Percentiles rank a stretch among this genome's conserved stretches.
Conservation (phyloP, 2,329 filamentous ascomycete genomes). For the Phaeoacremonium minimum region DNA sequence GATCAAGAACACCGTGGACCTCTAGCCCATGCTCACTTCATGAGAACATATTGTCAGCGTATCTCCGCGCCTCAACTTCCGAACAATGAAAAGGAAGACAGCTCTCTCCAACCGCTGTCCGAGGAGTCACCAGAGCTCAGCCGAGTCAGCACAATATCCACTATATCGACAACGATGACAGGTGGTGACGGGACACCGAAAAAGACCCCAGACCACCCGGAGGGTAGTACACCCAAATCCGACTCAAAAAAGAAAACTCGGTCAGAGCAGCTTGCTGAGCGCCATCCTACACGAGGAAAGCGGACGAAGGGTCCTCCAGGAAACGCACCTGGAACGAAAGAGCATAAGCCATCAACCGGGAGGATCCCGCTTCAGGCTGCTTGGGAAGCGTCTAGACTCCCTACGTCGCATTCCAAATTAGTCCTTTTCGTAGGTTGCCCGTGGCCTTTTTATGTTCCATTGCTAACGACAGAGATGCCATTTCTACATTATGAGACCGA, state of each 20-base stretch:
- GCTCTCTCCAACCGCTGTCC: constrained; percentile 8
- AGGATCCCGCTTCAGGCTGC: constrained; percentile 5
- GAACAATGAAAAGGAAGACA: constrained; percentile 20
- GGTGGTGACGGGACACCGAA: not conserved
- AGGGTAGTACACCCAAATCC: constrained; percentile 13
- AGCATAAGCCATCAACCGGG: constrained; percentile 14
- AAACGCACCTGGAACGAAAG: constrained; percentile 26
- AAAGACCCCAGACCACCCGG: constrained; percentile 8
- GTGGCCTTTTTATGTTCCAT: not conserved
- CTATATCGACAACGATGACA: not conserved
- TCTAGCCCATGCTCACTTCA: constrained; percentile 55
- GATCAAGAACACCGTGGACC: constrained; percentile 57
- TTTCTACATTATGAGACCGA: constrained; percentile 63
- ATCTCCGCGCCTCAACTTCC: constrained; percentile 25
- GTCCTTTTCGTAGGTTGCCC: constrained; percentile 26
- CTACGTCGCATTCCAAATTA: constrained; percentile 17
- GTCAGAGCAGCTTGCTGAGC: constrained; percentile 26
- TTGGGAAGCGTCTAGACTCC: constrained; percentile 20
- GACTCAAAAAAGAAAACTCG: constrained; percentile 30
- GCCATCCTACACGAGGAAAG: constrained; percentile 26
- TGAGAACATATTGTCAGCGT: constrained; percentile 54
- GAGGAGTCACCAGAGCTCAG: not conserved
- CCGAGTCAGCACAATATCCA: too few species aligned
- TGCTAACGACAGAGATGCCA: constrained; percentile 45
- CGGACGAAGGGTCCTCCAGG: constrained; percentile 27